Evolutionary conservation across 2,329 filamentous ascomycete genomes (phyloP).

Genomic region (Lasiodiplodia gonubiensis): DNA sequence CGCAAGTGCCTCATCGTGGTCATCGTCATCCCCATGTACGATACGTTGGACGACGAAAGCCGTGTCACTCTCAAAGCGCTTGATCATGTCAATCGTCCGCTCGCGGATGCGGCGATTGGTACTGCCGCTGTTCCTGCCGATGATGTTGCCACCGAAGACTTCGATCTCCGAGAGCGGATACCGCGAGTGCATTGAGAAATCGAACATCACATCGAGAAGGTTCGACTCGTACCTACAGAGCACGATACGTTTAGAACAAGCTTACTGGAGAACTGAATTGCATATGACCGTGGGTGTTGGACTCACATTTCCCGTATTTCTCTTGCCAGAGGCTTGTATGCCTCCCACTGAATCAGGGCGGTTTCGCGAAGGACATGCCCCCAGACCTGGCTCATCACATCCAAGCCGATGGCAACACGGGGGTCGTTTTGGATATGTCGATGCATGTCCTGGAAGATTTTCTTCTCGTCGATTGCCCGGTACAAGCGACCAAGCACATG

Average conservation of each 20-base stretch:
- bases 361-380: slow-evolving; percentile 47
- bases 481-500: slow-evolving; percentile 75
- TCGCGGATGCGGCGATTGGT: slow-evolving; percentile 40
- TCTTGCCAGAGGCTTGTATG: slow-evolving; percentile 48
- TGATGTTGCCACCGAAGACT: slow-evolving; percentile 63
- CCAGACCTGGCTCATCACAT: slow-evolving; percentile 44
- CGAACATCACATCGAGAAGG: slow-evolving; percentile 55
- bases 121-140: slow-evolving; percentile 55
- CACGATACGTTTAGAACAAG: not conserved
- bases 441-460: slow-evolving; percentile 57
- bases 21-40: slow-evolving; percentile 44
- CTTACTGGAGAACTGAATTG: too few relatives aligned
- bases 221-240: slow-evolving; percentile 58
- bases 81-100: slow-evolving; percentile 43
- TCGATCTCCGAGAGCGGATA: slow-evolving; percentile 41
- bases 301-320: slow-evolving; percentile 55
- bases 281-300: not conserved
- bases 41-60: slow-evolving; percentile 53
- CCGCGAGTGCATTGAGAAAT: slow-evolving; percentile 37
- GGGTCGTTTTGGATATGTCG: slow-evolving; percentile 29
- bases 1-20: slow-evolving; percentile 52
- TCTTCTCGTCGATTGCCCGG: slow-evolving; percentile 72
- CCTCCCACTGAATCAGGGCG: slow-evolving; percentile 49
- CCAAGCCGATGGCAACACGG: slow-evolving; percentile 31
- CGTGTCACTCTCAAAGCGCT: slow-evolving; percentile 50